Base-by-base conservation (phyloP, 257 asterid genomes). In the Nicotiana tabacum region DNA sequence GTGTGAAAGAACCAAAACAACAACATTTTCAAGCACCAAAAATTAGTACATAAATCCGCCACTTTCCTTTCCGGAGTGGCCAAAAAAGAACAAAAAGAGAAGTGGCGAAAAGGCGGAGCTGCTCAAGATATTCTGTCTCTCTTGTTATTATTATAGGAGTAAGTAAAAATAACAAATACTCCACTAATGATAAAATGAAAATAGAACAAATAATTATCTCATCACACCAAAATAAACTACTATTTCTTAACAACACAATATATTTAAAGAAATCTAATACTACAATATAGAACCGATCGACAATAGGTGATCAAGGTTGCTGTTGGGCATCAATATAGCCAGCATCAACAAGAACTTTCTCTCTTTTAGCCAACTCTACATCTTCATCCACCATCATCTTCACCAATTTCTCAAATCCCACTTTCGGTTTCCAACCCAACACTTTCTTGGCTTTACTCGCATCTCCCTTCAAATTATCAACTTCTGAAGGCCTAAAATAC, bases 381-480 rank as follows among this genome's bases (percentile, higher is more conserved):
- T 96, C 99, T 83, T 96, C 99, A 89, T 94, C 99, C 32, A 96
- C 97, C 98, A 96, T 96, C 99, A 96, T 96, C 91, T 89, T 94
- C 87, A 96, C 98, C 88, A 96, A 88, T 91, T 95, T 88, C 90
- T 92, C 92, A 37, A 96, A 95, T 58, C 98, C 98, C 0, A 96
- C 97, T 81, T 87, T 91, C 0, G 99, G 98, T 80, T 91, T 93
- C 99, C 99, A 95, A 0, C 97, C 97, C 84, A 96, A 77, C 37
- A 91, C 93, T 39, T 77, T 90, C 88, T 89, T 94, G 4, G 98
- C 97, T 90, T 93, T 94, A 27, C 91, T 87, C 0, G 98, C 93
- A 33, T 94, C 97, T 10, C 99, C 98, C 58, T 95, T 92, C 82
- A 96, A 85, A 76, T 95, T 96, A 79, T 96, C 99, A 79, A 96